Conservation (phyloP, 163 green algal species). For the Chloromonas sp. region DNA sequence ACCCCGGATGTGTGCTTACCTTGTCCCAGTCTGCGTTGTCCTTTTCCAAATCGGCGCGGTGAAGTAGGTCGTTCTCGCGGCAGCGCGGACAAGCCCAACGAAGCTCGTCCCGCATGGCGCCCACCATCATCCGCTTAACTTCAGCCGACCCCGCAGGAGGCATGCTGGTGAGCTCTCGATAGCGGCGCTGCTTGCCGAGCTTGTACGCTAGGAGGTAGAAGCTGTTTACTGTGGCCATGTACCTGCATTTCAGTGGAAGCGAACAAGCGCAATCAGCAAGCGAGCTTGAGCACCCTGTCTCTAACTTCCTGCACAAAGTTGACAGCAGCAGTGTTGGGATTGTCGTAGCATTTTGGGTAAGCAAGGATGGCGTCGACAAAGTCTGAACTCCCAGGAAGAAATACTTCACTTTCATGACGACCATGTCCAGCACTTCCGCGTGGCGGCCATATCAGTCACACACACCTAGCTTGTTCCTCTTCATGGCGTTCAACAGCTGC, state of each 20-base stretch:
- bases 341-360: too few relatives aligned
- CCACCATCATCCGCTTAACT: constrained; percentile 12
- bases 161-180: background rate
- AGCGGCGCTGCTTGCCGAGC: background rate
- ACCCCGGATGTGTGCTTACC: background rate
- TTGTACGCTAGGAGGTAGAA: background rate
- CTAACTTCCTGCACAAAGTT: too few relatives aligned
- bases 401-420: too few relatives aligned
- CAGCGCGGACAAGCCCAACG: constrained; percentile 16
- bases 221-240: background rate
- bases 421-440: too few relatives aligned
- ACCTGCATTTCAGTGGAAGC: background rate
- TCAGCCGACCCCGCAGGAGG: background rate
- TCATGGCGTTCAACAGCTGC: too few relatives aligned
- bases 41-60: constrained; percentile 10
- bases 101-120: constrained; percentile 11
- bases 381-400: too few relatives aligned
- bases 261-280: background rate
- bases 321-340: too few relatives aligned
- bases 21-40: constrained; percentile 14
- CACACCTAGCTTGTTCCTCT: too few relatives aligned
- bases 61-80: constrained; percentile 27
- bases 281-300: too few relatives aligned
- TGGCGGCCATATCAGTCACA: too few relatives aligned
- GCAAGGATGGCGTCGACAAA: too few relatives aligned